These are phyloP conservation scores for Ophiosphaerella korrae DNA, from an alignment of 2,329 filamentous ascomycete species.

Conservation along the genomic window DNA sequence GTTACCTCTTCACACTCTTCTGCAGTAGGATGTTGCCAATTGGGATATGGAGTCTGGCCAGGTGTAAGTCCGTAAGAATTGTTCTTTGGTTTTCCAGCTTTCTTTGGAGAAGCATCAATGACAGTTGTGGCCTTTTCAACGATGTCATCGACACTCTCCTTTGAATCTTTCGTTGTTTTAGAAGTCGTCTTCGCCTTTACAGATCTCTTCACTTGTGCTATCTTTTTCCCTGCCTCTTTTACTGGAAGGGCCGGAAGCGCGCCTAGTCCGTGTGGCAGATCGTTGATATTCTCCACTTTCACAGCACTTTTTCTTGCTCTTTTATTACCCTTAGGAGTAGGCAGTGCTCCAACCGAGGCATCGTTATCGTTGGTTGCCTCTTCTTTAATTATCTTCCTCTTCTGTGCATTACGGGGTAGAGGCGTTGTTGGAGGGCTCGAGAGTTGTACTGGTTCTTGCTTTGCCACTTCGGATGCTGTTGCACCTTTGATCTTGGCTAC, in stretches of 20 bases:
- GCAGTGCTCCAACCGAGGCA: slow-evolving; percentile 3
- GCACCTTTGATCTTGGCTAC: slow-evolving; percentile 18
- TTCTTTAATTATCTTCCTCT: slow-evolving; percentile 34
- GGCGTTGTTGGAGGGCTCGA: slow-evolving; percentile 53
- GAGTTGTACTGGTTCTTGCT: slow-evolving; percentile 43
- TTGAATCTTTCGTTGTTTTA: slow-evolving; percentile 19
- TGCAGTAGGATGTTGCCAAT: slow-evolving; percentile 67
- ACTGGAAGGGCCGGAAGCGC: slow-evolving; percentile 20
- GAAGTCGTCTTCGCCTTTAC: slow-evolving; percentile 27
- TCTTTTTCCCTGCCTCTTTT: slow-evolving; percentile 11
- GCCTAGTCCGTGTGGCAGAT: slow-evolving; percentile 64
- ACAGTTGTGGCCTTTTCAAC: slow-evolving; percentile 32
- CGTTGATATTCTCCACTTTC: slow-evolving; percentile 50
- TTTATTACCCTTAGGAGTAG: slow-evolving; percentile 41
- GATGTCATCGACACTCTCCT: slow-evolving; percentile 28
- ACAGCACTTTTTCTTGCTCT: slow-evolving; percentile 43
- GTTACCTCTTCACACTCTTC: slow-evolving; percentile 74
- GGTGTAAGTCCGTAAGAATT: slow-evolving; percentile 53
- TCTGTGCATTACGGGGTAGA: slow-evolving; percentile 29
- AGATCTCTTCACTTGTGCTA: slow-evolving; percentile 15
- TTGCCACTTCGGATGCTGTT: slow-evolving; percentile 9
- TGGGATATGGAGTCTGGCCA: slow-evolving; percentile 68
- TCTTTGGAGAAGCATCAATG: slow-evolving; percentile 41
- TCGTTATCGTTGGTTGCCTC: slow-evolving; percentile 13
- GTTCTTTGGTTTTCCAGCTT: slow-evolving; percentile 44